Percentiles rank a stretch among this genome's conserved stretches.
Evolutionary conservation across 352 stramenopile species (phyloP).

Genomic region (Pythium guiyangense): DNA sequence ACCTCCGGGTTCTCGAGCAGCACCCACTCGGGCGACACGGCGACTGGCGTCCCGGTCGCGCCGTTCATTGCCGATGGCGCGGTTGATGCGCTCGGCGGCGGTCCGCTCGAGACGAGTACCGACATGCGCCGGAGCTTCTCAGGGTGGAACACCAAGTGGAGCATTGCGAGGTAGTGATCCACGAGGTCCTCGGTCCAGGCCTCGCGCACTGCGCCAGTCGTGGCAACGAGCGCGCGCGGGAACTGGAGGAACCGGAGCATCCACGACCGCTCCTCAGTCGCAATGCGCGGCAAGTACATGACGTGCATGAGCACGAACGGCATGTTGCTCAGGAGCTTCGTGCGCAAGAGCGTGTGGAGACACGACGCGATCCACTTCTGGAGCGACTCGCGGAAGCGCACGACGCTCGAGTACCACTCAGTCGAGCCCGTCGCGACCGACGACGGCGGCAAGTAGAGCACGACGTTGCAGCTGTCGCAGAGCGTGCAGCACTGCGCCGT

Average conservation of each 20-base stretch:
- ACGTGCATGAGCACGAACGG: slow-evolving; percentile 82
- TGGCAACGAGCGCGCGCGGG: slow-evolving; percentile 53
- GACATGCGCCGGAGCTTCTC: slow-evolving; percentile 73
- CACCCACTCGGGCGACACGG: slow-evolving; percentile 73
- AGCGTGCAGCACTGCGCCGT: slow-evolving; percentile 68
- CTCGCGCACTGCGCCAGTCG: slow-evolving; percentile 44
- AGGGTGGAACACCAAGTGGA: slow-evolving; percentile 84
- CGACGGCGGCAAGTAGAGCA: slow-evolving; percentile 73
- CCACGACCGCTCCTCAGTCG: slow-evolving; percentile 76
- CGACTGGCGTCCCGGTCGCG: slow-evolving; percentile 11
- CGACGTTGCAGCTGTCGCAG: slow-evolving; percentile 68
- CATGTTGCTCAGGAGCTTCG: slow-evolving; percentile 68
- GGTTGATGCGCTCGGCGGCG: slow-evolving; percentile 18
- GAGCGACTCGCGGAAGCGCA: slow-evolving; percentile 68
- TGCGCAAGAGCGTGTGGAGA: slow-evolving; percentile 51
- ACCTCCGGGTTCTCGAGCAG: slow-evolving; percentile 80
- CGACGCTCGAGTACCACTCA: slow-evolving; percentile 74
- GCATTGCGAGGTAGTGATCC: slow-evolving; percentile 82
- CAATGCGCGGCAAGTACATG: slow-evolving; percentile 80
- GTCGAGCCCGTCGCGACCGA: slow-evolving; percentile 74
- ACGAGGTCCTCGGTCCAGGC: slow-evolving; percentile 80
- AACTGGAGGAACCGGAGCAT: slow-evolving; percentile 81
- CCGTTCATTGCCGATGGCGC: slow-evolving; percentile 21
- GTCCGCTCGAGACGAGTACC: slow-evolving; percentile 63
- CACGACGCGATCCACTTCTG: slow-evolving; percentile 83